Evolutionary conservation across 2,329 filamentous ascomycete species (phyloP).

Genomic region (Fusarium pininemorale): DNA sequence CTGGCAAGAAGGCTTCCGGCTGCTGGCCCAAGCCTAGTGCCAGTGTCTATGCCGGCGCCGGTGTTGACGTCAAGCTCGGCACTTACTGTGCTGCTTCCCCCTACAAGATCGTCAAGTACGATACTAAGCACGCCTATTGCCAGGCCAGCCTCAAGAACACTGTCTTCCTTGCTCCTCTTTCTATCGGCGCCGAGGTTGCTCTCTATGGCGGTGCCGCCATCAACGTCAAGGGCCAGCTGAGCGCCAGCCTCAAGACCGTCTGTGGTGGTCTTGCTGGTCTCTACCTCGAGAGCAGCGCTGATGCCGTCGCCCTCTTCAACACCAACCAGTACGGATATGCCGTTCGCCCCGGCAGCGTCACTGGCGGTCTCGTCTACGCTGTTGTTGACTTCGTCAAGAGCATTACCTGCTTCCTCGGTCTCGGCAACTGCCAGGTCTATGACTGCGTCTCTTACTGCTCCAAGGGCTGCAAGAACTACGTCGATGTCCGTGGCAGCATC

Average conservation of each 20-base stretch:
- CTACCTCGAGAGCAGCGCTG: conserved; percentile 44
- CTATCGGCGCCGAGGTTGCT: conserved; percentile 42
- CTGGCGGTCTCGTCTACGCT: conserved; percentile 39
- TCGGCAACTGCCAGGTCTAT: conserved; percentile 45
- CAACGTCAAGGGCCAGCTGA: conserved; percentile 41
- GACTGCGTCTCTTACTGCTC: conserved; percentile 52
- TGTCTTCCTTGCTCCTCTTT: conserved; percentile 46
- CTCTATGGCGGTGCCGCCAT: conserved; percentile 38
- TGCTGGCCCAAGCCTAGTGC: conserved; percentile 48
- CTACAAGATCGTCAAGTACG: conserved; percentile 49
- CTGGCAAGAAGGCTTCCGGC: conserved; percentile 41
- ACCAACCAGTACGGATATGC: conserved; percentile 46
- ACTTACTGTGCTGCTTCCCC: conserved; percentile 49
- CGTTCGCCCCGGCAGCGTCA: conserved; percentile 39
- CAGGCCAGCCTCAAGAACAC: conserved; percentile 47
- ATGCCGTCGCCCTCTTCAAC: conserved; percentile 52
- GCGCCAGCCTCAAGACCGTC: conserved; percentile 45
- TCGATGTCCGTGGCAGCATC: conserved; percentile 45
- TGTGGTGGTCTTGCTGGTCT: conserved; percentile 47
- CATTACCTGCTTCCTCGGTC: conserved; percentile 45
- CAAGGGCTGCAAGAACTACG: conserved; percentile 52
- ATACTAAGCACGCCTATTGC: conserved; percentile 48
- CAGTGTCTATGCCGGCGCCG: conserved; percentile 32
- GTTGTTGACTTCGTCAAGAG: conserved; percentile 38
- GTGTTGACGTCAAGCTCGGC: conserved; percentile 42